Base-by-base conservation (phyloP, 495 filamentous ascomycete genomes). In the Jackrogersella minutella region DNA sequence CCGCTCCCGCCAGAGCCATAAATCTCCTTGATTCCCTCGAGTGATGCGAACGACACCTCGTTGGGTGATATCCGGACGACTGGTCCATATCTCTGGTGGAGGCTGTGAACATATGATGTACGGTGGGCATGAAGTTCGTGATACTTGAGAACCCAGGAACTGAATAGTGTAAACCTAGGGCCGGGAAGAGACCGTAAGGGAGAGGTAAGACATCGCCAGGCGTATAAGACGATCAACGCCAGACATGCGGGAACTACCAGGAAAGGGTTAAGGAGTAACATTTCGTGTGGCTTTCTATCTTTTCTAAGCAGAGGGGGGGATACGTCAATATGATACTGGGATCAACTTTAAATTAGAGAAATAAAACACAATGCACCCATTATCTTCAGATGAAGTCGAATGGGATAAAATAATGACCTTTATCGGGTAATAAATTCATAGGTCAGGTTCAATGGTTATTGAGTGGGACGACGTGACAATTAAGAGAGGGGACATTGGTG, bases 1-100 rank as follows among this genome's bases (percentile, higher is more conserved):
- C 87, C 87, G 65, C 87, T 88, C 0, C 87, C 87, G 0, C 84
- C 85, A 0, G 83, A 85, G 26, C 81, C 79, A 71, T 90, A 90
- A 17, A 90, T 90, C 70, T 89, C 86, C 60, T 85, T 87, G n/a
- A 89, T 78, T 0, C 83, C 87, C 16, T 80, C 76, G 0, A 83
- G 61, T 1, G 81, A 83, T 0, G 83, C 82, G 56, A 91, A 89
- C 0, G 84, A 84, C 7, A 88, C 81, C 71, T 90, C 87, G 61
- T 85, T 84, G 0, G 87, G 86, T 2, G 80, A 80, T 11, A 88
- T 76, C 3, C 86, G 81, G 8, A 88, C 85, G 0, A 82, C 79
- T 2, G 84, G 80, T 0, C 86, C 86, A 62, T 88, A 88, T 10
- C 66, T 59, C 28, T 80, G 64, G 61, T 90, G 88, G 21, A 89